Evolutionary conservation across 495 filamentous ascomycete genomes (phyloP), one percentile per base, ranked within the genome.

Genomic region (Lichina pygmaea): DNA sequence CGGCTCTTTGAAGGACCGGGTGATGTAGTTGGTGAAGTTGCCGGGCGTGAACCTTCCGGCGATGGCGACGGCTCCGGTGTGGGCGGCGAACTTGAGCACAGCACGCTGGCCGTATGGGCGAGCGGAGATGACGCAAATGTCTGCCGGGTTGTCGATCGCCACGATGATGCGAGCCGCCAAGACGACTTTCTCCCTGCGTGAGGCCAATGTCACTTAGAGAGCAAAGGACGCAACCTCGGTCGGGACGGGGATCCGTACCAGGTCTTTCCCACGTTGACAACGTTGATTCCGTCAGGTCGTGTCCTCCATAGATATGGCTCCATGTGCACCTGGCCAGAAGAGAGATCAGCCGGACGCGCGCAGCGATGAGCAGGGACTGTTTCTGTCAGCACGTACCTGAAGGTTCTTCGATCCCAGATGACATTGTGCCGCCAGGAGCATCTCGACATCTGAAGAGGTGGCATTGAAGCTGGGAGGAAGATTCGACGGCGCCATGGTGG

Each of bases 11-110:
- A 97, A 97, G 56, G 89, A 94, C 60, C 89, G 91, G 63, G 89
- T 97, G 77, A 94, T 97, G 81, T 97, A 97, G 71, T 97, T 97
- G 73, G 89, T 97, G 79, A 97, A 97, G 65, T 91, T 93, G 73
- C 89, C 89, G 58, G 89, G 89, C 59, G 89, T 97, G 77, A 97
- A 97, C 64, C 89, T 86, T 70, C 89, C 89, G 56, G 89, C 91
- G 61, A 97, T 97, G 61, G 89, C 82, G 58, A 82, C 81, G 59
- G 48, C 48, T 3, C 48, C 48, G 12, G 48, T 49, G 44, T 49
- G 48, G n/a, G 48, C 43, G 44, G 48, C 48, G 48, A 49, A 49
- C 33, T 49, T 49, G 42, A 49, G 44, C 0, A 49, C 89, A 59
- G 89, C 86, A 66, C 89, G 89, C 71, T 97, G 89, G 51, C 89